Percentiles rank a stretch among this genome's conserved stretches.
Evolutionary conservation across 371 early-diverging fungal species (phyloP).

Genomic region (Haplosporangium sp.): DNA sequence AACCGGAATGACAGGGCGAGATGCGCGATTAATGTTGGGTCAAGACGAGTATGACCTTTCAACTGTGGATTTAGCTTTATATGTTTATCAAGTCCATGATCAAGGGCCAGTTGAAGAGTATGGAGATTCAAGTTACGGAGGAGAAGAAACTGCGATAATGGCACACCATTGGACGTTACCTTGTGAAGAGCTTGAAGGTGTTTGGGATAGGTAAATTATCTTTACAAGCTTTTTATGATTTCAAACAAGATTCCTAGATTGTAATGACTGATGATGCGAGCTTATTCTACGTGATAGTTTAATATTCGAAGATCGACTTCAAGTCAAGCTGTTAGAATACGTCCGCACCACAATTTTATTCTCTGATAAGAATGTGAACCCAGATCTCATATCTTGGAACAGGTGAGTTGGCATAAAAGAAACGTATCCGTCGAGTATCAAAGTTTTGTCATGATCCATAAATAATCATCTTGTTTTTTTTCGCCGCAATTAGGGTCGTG

Average conservation of each 20-base stretch:
- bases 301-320: conserved; percentile 66
- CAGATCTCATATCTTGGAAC: conserved; percentile 65
- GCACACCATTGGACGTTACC: conserved; percentile 55
- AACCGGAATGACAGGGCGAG: background rate
- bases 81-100: conserved; percentile 58
- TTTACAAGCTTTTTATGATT: background rate
- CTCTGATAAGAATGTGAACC: conserved; percentile 63
- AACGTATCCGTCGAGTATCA: background rate
- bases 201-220: conserved; percentile 64
- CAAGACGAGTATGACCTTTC: background rate
- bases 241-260: background rate
- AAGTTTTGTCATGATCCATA: background rate
- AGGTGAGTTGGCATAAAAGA: conserved; percentile 26
- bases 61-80: conserved; percentile 32
- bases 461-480: background rate
- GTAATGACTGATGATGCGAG: background rate
- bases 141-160: conserved; percentile 45
- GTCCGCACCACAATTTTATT: conserved; percentile 68
- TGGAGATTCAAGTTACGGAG: conserved; percentile 11
- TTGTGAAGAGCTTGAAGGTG: conserved; percentile 59
- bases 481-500: conserved; percentile 55
- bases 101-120: conserved; percentile 55
- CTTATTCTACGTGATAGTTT: conserved; percentile 42
- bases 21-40: background rate
- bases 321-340: conserved; percentile 62